phyloP scores from a whole-genome alignment of 352 stramenopile species.

The Phytophthora pinifolia region DNA sequence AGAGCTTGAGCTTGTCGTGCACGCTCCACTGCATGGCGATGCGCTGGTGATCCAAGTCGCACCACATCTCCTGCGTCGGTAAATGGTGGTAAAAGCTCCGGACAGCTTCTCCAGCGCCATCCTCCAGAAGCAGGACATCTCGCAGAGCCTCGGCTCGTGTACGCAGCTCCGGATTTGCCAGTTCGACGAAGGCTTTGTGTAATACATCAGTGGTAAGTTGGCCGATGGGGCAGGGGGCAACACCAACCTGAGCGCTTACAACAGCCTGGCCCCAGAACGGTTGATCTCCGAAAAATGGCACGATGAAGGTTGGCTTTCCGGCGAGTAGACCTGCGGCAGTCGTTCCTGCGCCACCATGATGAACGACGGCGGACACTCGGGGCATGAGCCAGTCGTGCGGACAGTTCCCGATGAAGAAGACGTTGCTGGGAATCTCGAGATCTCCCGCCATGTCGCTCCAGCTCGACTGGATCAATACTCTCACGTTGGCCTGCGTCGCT shows the following conservation, averaged over 20 bases:
- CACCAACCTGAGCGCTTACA: constrained; percentile 64
- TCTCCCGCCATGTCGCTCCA: constrained; percentile 27
- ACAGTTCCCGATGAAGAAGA: constrained; percentile 25
- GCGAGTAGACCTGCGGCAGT: constrained; percentile 69
- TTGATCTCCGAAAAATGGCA: constrained; percentile 95
- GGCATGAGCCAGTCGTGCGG: constrained; percentile 28
- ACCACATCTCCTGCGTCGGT: constrained; percentile 84
- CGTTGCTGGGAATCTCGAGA: constrained; percentile 19
- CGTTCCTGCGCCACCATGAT: constrained; percentile 20
- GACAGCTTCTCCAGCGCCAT: constrained; percentile 77
- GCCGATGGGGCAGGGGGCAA: constrained; percentile 71
- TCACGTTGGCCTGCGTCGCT: constrained; percentile 5
- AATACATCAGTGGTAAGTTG: constrained; percentile 76
- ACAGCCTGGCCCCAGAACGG: constrained; percentile 90
- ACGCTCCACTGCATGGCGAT: constrained; percentile 52
- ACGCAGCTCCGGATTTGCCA: constrained; percentile 44
- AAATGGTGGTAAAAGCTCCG: constrained; percentile 80
- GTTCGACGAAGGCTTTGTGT: constrained; percentile 51
- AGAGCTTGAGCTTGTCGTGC: constrained; percentile 48
- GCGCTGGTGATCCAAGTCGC: constrained; percentile 44
- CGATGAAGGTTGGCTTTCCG: constrained; percentile 91
- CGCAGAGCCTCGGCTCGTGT: constrained; percentile 44
- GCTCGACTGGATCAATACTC: constrained; percentile 25
- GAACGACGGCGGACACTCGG: constrained; percentile 14
- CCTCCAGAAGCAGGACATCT: constrained; percentile 63